Percentiles rank a stretch among this genome's conserved stretches.
These are phyloP conservation scores for Apiospora saccharicola DNA, from an alignment of 2,329 filamentous ascomycete genomes.

Conservation along the genomic window DNA sequence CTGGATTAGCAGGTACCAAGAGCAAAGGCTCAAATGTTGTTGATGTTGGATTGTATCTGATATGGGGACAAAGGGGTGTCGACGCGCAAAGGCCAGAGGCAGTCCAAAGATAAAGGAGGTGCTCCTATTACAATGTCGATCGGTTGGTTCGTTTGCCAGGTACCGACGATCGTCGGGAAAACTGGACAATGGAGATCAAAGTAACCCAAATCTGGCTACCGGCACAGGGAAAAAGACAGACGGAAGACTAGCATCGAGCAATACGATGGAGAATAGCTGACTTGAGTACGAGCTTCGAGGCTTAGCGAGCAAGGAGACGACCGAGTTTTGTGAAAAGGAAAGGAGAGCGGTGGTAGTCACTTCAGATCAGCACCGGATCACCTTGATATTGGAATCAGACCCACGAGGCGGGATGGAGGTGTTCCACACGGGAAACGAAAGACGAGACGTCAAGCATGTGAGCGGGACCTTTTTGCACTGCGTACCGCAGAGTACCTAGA, in stretches of 20 bases:
- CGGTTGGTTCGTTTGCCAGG: slow-evolving; percentile 8
- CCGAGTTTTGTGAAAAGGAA: slow-evolving; percentile 22
- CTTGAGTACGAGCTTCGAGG: slow-evolving; percentile 7
- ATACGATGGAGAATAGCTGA: slow-evolving; percentile 16
- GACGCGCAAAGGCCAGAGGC: background rate
- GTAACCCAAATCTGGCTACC: slow-evolving; percentile 1
- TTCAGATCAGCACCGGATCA: slow-evolving; percentile 17
- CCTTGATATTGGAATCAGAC: slow-evolving; percentile 19
- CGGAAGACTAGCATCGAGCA: slow-evolving; percentile 7
- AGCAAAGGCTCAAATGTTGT: background rate
- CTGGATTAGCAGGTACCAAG: slow-evolving; percentile 2
- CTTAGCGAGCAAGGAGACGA: background rate
- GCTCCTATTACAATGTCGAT: slow-evolving; percentile 20
- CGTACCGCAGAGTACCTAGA: slow-evolving; percentile 22
- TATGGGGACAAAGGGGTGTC: slow-evolving; percentile 2
- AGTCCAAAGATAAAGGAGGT: slow-evolving; percentile 12
- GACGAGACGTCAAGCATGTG: slow-evolving; percentile 19
- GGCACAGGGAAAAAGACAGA: background rate
- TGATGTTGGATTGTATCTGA: background rate
- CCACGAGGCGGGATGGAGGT: slow-evolving; percentile 18
- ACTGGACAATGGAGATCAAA: slow-evolving; percentile 14
- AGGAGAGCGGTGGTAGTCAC: slow-evolving; percentile 11
- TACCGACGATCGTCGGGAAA: slow-evolving; percentile 18
- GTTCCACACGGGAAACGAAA: slow-evolving; percentile 22
- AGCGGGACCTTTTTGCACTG: background rate